A percentile compares a stretch with the other conserved stretches of the same genome.
phyloP scores from a whole-genome alignment of 805 yeast genomes.

The Torulaspora maleeae region DNA sequence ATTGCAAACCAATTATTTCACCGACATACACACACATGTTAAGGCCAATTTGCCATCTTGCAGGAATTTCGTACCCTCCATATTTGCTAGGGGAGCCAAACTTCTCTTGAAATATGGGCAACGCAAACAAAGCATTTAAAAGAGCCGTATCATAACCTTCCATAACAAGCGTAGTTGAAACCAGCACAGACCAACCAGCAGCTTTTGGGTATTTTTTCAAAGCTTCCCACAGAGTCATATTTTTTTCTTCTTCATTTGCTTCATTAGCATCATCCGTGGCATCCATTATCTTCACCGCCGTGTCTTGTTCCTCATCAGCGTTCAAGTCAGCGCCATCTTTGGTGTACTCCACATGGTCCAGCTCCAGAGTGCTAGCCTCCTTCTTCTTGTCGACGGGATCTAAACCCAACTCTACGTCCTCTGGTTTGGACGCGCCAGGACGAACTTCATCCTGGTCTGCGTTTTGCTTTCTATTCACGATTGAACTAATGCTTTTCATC shows the following conservation, averaged over 20 bases:
- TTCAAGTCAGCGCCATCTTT: background rate
- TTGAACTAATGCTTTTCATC: background rate
- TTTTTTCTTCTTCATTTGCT: slow-evolving; percentile 25
- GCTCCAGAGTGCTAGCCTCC: background rate
- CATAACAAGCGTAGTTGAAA: slow-evolving; percentile 44
- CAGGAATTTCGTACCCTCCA: slow-evolving; percentile 36
- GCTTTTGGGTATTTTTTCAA: slow-evolving; percentile 43
- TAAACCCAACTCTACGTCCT: background rate
- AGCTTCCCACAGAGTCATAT: slow-evolving; percentile 34
- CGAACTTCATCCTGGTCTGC: background rate
- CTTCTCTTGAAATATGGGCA: slow-evolving; percentile 41
- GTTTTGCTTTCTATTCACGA: background rate
- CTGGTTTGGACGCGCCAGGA: background rate
- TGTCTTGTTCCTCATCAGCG: background rate
- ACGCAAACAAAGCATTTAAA: slow-evolving; percentile 42
- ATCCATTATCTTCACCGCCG: background rate
- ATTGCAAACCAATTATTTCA: slow-evolving; percentile 43
- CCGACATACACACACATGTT: slow-evolving; percentile 35
- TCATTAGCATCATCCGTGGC: slow-evolving; percentile 17
- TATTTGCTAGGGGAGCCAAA: slow-evolving; percentile 37
- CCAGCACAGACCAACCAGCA: slow-evolving; percentile 44
- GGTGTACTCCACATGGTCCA: background rate
- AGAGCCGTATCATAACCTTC: slow-evolving; percentile 46
- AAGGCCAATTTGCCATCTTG: slow-evolving; percentile 41
- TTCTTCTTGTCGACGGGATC: background rate